Evolutionary conservation across 1,284 basidiomycete genomes (phyloP), one percentile per base, ranked within the genome.

Genomic region (Cutaneotrichosporon sp.): DNA sequence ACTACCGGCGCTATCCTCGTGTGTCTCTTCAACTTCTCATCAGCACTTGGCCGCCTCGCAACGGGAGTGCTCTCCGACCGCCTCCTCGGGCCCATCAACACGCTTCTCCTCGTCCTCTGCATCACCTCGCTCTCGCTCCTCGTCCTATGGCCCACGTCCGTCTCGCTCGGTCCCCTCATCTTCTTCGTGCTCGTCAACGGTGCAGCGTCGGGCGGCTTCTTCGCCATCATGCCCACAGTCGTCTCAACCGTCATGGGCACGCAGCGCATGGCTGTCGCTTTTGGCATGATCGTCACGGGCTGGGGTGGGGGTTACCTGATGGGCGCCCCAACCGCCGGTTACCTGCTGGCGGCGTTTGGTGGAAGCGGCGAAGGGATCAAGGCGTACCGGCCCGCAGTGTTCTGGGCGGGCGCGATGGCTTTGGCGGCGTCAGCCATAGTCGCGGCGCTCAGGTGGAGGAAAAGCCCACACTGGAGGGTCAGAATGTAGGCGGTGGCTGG

Each of bases 311-410:
- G 72, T 4, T 74, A 73, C 36, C 63, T 73, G 32, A 64, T 70
- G 56, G 73, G 73, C 38, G 68, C 73, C 2, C 73, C 72, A 0
- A 66, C 68, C 36, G 73, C 73, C 0, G 73, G 73, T 13, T 73
- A 70, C 59, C 50, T 75, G 11, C 63, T 72, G 11, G 64, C 65
- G 1, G 66, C 70, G 13, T 69, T 59, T 16, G 72, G 73, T 11
- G 72, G 72, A 0, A 34, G 60, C 0, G 63, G 59, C 13, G 53
- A 49, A 7, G 73, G 73, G 10, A 47, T 67, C 6, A 31, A 46
- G 11, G 70, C 73, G 18, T 75, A 67, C 62, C 66, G 71, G 14
- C 73, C 73, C 1, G 72, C 73, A 9, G 66, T 73, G 47, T 73
- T 69, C 55, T 75, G 70, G 62, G 71, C 73, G 0, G 73, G 72